A percentile compares a stretch with the other conserved stretches of the same genome.
Conservation (phyloP, 1,284 basidiomycete species). For the Moesziomyces antarcticus region DNA sequence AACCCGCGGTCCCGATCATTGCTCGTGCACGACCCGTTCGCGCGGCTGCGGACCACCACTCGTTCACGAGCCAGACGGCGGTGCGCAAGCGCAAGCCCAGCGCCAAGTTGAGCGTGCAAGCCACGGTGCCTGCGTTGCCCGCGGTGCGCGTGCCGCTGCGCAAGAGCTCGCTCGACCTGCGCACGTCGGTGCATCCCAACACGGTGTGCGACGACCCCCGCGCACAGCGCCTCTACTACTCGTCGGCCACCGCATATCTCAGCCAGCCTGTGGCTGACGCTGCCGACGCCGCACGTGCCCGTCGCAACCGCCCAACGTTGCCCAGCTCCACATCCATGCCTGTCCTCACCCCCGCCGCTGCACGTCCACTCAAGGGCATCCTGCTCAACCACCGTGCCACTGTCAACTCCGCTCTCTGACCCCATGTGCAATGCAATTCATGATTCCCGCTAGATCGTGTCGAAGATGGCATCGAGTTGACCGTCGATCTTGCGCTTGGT, state of each 20-base stretch:
- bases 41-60: not conserved
- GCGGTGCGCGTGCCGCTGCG: conserved; percentile 15
- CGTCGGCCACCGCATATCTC: conserved; percentile 14
- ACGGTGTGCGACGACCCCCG: conserved; percentile 10
- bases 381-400: not conserved
- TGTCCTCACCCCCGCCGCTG: not conserved
- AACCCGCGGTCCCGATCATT: not conserved
- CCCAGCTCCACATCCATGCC: not conserved
- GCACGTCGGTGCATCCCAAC: conserved; percentile 15
- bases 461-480: conserved; percentile 48
- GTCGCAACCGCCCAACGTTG: not conserved
- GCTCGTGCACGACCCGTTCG: not conserved
- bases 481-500: conserved; percentile 37
- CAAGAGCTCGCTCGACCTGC: conserved; percentile 31
- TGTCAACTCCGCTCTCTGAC: conserved; percentile 13
- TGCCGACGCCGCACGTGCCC: no score
- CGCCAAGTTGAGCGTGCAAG: not conserved
- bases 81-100: not conserved
- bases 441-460: conserved; percentile 17
- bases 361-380: not conserved
- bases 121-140: no score
- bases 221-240: conserved; percentile 6
- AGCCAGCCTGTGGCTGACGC: not conserved
- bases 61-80: not conserved
- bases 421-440: no score